Evolutionary conservation across 2,329 filamentous ascomycete genomes (phyloP), one percentile per base, ranked within the genome.

Genomic region (Neopestalotiopsis sp.): DNA sequence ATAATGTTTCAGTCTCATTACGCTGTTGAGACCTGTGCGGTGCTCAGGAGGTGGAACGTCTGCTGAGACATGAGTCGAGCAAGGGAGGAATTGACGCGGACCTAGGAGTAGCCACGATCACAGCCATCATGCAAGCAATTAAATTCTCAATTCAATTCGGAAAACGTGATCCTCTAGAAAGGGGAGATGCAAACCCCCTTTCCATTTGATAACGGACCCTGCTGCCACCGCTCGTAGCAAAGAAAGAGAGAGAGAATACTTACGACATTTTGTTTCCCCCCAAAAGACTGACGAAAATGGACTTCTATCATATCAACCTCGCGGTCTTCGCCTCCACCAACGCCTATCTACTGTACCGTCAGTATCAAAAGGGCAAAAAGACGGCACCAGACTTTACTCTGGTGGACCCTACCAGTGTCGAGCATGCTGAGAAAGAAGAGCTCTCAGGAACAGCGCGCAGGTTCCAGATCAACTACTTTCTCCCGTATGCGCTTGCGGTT

Each of bases 401-500:
- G 80, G 62, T 78, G 86, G 13, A 69, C 71, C 4, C 49, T 32
- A 34, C 62, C 14, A 53, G 42, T 53, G 24, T 65, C 13, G 62
- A 65, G 30, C 30, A 66, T 66, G 30, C 17, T 20, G 64, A 57
- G 32, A 58, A 66, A 45, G 28, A 58, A 40, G 64, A 58, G 7
- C 14, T 24, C 45, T 13, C 14, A 38, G 24, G 30, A 17, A 24
- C 28, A 57, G 45, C 49, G 28, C 49, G 45, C 24, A 32, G 24
- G 32, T 66, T 66, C 64, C 64, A 58, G 45, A 56, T 57, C 30
- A 38, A 34, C n/a, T 66, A 45, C 64, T 58, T 66, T 49, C 64
- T 66, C 14, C 45, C 49, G 30, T 85, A 84, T 66, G 74, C 79
- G 9, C 75, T 85, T 7, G 82, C 81, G 9, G 80, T 81, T 71